A percentile compares a stretch with the other conserved stretches of the same genome.
These are phyloP conservation scores for Chlorophyllum brunneum DNA, from an alignment of 768 basidiomycete species.

Conservation along the genomic window DNA sequence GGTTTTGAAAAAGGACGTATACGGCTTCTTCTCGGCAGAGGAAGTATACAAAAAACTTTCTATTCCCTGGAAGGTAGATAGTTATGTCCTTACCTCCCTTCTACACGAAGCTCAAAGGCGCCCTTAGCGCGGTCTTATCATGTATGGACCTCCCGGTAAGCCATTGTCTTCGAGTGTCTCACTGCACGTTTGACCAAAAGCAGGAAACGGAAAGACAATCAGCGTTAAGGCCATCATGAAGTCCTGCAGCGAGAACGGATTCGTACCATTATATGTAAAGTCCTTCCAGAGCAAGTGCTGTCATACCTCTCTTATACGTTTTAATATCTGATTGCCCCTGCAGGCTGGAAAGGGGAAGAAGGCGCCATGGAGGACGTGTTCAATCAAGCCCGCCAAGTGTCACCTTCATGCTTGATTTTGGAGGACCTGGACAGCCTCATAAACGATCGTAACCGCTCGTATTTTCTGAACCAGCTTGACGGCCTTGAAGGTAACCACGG, in stretches of 20 bases:
- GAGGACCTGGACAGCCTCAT: constrained; percentile 73
- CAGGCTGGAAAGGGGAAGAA: constrained; percentile 62
- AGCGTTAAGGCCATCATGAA: constrained; percentile 82
- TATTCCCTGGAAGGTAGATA: constrained; percentile 77
- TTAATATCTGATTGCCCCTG: background rate
- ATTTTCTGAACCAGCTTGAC: constrained; percentile 86
- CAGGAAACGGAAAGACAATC: constrained; percentile 84
- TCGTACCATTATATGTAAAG: constrained; percentile 76
- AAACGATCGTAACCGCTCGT: constrained; percentile 73
- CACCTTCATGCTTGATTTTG: constrained; percentile 64
- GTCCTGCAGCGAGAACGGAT: constrained; percentile 55
- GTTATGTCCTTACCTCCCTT: background rate
- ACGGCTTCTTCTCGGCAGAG: constrained; percentile 78
- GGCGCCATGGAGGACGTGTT: constrained; percentile 66
- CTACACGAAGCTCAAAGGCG: background rate
- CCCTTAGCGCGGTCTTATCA: constrained; percentile 70
- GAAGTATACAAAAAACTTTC: constrained; percentile 66
- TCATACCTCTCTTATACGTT: background rate
- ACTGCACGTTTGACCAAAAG: background rate
- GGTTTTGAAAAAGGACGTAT: constrained; percentile 66
- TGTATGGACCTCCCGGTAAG: constrained; percentile 77
- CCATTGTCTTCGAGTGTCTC: background rate
- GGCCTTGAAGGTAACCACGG: constrained; percentile 80
- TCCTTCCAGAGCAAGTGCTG: constrained; percentile 60
- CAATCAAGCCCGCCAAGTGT: constrained; percentile 60